A percentile compares a stretch with the other conserved stretches of the same genome.
Evolutionary conservation across 129 eudicot genomes (phyloP).

Genomic region (Flaveria brownii): DNA sequence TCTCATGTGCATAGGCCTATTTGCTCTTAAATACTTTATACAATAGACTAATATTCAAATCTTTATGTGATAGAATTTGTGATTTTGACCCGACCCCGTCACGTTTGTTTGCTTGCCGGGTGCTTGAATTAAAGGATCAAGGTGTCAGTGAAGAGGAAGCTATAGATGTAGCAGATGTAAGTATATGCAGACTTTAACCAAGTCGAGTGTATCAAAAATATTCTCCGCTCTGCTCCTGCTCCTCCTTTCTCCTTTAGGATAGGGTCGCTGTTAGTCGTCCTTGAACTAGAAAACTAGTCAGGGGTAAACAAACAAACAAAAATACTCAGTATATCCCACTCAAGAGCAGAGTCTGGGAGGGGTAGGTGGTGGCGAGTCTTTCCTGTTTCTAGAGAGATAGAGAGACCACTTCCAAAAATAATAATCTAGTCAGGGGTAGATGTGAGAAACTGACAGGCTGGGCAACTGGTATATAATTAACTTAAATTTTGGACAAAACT

Average conservation of each 20-base stretch:
- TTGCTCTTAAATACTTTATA: neutral
- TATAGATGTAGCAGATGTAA: constrained; percentile 80
- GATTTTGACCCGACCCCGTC: constrained; percentile 76
- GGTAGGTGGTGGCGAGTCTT: too few species aligned
- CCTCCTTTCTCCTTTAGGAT: too few species aligned
- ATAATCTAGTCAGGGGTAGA: neutral
- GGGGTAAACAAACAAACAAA: neutral
- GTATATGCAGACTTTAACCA: constrained; percentile 21
- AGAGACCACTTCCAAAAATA: too few species aligned
- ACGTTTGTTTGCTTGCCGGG: constrained; percentile 68
- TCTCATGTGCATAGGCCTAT: neutral
- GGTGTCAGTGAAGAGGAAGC: constrained; percentile 78
- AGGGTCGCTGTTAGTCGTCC: too few species aligned
- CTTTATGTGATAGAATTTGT: constrained; percentile 31
- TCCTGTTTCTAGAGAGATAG: too few species aligned
- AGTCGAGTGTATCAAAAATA: neutral
- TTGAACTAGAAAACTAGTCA: too few species aligned
- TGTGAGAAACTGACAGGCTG: neutral
- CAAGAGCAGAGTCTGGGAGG: too few species aligned
- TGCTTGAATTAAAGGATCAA: constrained; percentile 78
- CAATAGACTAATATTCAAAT: neutral
- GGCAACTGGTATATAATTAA: neutral
- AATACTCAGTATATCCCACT: too few species aligned
- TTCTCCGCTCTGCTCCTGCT: too few species aligned
- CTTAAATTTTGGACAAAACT: neutral